Evolutionary conservation across 2,329 filamentous ascomycete species (phyloP).

Genomic region (Juglanconis juglandina): DNA sequence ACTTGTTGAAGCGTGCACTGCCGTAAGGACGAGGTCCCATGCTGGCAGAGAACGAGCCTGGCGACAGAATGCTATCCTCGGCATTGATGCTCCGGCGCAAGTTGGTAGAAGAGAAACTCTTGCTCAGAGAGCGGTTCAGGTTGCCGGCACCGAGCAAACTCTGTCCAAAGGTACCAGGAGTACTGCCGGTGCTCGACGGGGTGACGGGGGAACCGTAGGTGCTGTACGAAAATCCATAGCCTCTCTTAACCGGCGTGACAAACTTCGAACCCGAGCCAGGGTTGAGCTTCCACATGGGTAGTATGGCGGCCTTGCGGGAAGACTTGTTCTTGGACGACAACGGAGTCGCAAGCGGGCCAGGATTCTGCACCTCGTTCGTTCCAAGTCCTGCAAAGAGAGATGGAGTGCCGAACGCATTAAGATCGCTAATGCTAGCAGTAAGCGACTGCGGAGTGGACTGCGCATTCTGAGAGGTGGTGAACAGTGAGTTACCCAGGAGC

Average conservation of each 20-base stretch:
- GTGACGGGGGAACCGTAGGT: constrained; percentile 81
- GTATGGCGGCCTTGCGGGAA: constrained; percentile 71
- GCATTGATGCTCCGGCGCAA: constrained; percentile 76
- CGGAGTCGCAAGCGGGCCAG: constrained; percentile 88
- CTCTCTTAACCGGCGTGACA: constrained; percentile 78
- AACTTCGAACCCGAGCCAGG: constrained; percentile 76
- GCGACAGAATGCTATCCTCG: constrained; percentile 81
- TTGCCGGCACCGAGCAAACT: constrained; percentile 64
- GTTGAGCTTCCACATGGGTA: constrained; percentile 85
- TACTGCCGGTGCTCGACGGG: constrained; percentile 64
- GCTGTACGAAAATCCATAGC: constrained; percentile 90
- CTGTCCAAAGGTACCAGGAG: constrained; percentile 63
- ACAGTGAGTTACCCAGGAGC: constrained; percentile 51
- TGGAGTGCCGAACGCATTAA: constrained; percentile 85
- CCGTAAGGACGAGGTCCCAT: constrained; percentile 61
- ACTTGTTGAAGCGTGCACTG: constrained; percentile 75
- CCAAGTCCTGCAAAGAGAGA: constrained; percentile 77
- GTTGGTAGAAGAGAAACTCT: constrained; percentile 86
- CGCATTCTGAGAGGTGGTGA: constrained; percentile 51
- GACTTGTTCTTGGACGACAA: constrained; percentile 71
- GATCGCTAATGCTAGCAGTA: constrained; percentile 75
- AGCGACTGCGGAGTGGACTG: constrained; percentile 60
- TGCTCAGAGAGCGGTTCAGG: constrained; percentile 69
- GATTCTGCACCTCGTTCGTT: constrained; percentile 61
- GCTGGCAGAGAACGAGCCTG: constrained; percentile 77